phyloP scores from a whole-genome alignment of 768 basidiomycete species.

The Pholiota conissans region DNA sequence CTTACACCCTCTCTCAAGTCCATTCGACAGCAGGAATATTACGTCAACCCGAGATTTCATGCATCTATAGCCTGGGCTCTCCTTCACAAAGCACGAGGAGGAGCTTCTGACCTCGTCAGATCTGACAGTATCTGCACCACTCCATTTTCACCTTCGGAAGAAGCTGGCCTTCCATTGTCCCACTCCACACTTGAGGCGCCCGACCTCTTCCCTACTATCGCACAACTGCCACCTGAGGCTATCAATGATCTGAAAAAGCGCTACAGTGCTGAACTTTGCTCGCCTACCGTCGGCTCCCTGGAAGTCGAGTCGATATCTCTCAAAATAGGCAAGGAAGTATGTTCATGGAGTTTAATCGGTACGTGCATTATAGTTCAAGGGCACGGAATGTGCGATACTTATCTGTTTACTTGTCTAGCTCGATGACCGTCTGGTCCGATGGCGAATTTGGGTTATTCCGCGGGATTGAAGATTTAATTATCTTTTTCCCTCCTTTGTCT shows the following conservation, averaged over 20 bases:
- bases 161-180: constrained; percentile 10
- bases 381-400: not conserved
- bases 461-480: constrained; percentile 11
- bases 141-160: constrained; percentile 13
- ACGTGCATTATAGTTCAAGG: constrained; percentile 12
- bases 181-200: constrained; percentile 11
- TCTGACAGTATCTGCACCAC: constrained; percentile 16
- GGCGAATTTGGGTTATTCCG: constrained; percentile 5
- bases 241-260: constrained; percentile 50
- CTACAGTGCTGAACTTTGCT: constrained; percentile 42
- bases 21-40: constrained; percentile 79
- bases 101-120: constrained; percentile 1
- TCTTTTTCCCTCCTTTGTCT: constrained; percentile 1
- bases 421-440: not conserved
- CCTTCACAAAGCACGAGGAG: constrained; percentile 36
- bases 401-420: not conserved
- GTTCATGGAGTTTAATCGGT: constrained; percentile 42
- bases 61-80: constrained; percentile 89
- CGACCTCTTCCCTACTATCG: constrained; percentile 46
- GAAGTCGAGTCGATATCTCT: constrained; percentile 54
- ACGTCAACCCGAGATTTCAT: constrained; percentile 81
- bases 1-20: constrained; percentile 58
- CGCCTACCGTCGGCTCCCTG: constrained; percentile 47
- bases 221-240: constrained; percentile 47
- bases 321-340: constrained; percentile 71